Conservation (phyloP, 2,329 filamentous ascomycete genomes). For the Diaporthe helianthi region DNA sequence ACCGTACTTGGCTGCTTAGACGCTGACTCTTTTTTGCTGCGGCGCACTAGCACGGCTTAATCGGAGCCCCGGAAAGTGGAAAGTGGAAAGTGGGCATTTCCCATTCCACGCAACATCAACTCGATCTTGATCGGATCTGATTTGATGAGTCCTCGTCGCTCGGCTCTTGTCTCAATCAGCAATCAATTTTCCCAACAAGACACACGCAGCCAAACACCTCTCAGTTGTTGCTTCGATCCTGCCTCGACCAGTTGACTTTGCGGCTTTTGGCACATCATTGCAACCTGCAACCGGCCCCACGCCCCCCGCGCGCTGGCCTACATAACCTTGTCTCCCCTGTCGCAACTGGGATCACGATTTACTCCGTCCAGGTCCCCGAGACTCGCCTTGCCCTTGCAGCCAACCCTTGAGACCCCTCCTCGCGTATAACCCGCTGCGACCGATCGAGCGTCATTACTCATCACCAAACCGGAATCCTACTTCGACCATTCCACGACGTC, state of each 20-base stretch:
- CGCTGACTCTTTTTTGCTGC: constrained; percentile 12
- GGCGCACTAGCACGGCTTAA: background rate
- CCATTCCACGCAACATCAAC: constrained; percentile 19
- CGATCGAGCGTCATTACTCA: constrained; percentile 16
- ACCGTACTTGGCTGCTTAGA: too few relatives aligned
- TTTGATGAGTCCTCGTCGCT: background rate
- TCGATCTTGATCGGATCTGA: background rate
- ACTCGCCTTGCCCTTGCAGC: constrained; percentile 25
- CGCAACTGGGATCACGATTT: background rate
- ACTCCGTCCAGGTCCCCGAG: constrained; percentile 4
- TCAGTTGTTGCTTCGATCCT: background rate
- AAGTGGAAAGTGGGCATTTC: constrained; percentile 12
- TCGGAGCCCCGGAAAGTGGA: background rate
- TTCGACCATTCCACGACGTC: background rate
- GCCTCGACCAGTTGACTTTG: constrained; percentile 1
- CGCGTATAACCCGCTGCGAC: background rate
- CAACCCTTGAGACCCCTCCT: background rate
- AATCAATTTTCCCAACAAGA: background rate
- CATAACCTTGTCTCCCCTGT: constrained; percentile 19
- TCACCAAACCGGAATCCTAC: background rate
- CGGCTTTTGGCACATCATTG: constrained; percentile 12
- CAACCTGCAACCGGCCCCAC: too few relatives aligned
- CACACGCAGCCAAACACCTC: background rate
- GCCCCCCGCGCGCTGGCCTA: background rate
- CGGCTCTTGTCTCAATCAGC: background rate